A percentile compares a stretch with the other conserved stretches of the same genome.
Conservation (phyloP, 1,284 basidiomycete genomes). For the Apiotrichum sp. region DNA sequence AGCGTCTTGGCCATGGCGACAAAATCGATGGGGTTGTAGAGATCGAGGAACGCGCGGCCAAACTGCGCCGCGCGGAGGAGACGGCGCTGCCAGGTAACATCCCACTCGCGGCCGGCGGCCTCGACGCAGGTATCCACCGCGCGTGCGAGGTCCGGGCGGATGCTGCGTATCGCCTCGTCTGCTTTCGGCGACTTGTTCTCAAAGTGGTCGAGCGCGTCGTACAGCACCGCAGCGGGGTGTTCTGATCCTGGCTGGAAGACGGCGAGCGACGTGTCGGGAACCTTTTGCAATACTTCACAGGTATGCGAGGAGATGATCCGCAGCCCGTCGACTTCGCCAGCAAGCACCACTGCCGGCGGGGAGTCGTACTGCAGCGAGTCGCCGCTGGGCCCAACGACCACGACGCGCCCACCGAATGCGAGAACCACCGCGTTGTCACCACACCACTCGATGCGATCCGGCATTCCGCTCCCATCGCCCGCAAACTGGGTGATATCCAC, state of each 20-base stretch:
- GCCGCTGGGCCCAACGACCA: slow-evolving; percentile 86
- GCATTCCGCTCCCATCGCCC: slow-evolving; percentile 27
- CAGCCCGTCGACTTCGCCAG: slow-evolving; percentile 82
- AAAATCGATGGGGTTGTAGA: slow-evolving; percentile 85
- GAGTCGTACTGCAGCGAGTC: slow-evolving; percentile 82
- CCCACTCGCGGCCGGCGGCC: slow-evolving; percentile 88
- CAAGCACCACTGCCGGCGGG: slow-evolving; percentile 64
- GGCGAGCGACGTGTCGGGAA: slow-evolving; percentile 67
- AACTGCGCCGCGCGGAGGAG: slow-evolving; percentile 92
- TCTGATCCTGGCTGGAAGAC: slow-evolving; percentile 90
- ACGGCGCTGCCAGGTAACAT: slow-evolving; percentile 78
- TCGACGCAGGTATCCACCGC: slow-evolving; percentile 92
- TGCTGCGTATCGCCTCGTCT: slow-evolving; percentile 84
- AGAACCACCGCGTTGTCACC: slow-evolving; percentile 91
- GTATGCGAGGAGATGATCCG: slow-evolving; percentile 71
- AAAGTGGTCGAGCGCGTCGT: slow-evolving; percentile 88
- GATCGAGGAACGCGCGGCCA: slow-evolving; percentile 85
- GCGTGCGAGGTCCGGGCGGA: slow-evolving; percentile 73
- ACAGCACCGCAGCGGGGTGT: slow-evolving; percentile 82
- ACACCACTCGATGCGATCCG: slow-evolving; percentile 81
- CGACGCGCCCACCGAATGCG: slow-evolving; percentile 66
- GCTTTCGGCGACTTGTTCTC: slow-evolving; percentile 75
- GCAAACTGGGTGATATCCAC: slow-evolving; percentile 55
- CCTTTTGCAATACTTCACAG: slow-evolving; percentile 89
- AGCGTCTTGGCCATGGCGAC: slow-evolving; percentile 84